These are phyloP conservation scores for Gracilaria caudata DNA, from an alignment of 23 red algal genomes.

Conservation along the genomic window DNA sequence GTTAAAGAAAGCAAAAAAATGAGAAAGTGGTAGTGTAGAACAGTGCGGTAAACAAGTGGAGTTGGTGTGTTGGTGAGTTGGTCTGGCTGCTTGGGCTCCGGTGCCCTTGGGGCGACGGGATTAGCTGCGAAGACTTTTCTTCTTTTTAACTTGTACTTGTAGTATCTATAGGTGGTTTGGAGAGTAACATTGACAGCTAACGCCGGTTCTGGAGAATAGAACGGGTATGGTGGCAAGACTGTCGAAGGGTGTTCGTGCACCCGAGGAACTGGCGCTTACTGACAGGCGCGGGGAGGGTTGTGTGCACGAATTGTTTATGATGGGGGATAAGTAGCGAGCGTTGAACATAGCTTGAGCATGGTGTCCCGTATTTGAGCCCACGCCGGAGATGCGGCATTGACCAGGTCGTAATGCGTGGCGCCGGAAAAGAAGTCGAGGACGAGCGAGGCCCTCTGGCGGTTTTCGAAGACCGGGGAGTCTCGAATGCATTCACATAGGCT, in stretches of 20 bases:
- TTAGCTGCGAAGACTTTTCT: neutral
- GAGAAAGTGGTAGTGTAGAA: slow-evolving; percentile 34
- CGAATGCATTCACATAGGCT: slow-evolving; percentile 3
- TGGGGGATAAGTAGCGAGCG: neutral
- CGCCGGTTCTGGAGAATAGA: neutral
- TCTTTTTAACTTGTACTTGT: neutral
- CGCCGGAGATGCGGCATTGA: neutral
- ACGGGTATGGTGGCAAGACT: neutral
- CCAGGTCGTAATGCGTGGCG: slow-evolving; percentile 23
- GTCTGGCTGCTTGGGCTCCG: neutral
- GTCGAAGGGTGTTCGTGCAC: neutral
- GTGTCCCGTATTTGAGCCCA: slow-evolving; percentile 1
- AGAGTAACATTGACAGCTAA: neutral
- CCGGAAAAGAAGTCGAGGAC: neutral
- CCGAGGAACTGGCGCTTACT: too few species aligned
- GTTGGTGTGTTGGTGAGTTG: slow-evolving; percentile 18
- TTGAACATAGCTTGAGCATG: slow-evolving; percentile 3
- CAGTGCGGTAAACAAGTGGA: slow-evolving; percentile 31
- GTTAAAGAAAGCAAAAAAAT: neutral
- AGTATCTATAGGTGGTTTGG: neutral
- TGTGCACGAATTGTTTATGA: neutral
- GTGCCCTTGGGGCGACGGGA: neutral
- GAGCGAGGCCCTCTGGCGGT: neutral
- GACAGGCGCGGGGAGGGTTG: neutral
- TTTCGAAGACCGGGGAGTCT: neutral